A percentile compares a stretch with the other conserved stretches of the same genome.
Conservation (phyloP, 169 alveolate species). For the Cryptosporidium xiaoi region DNA sequence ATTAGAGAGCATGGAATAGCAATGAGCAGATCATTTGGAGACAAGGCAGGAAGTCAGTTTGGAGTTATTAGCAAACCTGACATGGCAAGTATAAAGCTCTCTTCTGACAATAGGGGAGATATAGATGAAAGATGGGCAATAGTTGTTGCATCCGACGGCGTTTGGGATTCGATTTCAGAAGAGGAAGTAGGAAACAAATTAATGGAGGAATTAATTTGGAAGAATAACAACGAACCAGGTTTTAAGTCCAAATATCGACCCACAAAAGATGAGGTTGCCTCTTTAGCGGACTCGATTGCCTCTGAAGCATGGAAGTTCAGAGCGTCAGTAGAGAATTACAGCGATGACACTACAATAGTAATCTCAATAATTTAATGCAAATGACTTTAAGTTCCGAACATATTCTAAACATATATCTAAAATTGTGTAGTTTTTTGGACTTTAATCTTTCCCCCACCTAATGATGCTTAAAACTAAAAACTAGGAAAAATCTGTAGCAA, state of each 20-base stretch:
- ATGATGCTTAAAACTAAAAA: too few relatives aligned
- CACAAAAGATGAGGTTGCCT: slow-evolving; percentile 46
- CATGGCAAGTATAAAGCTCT: slow-evolving; percentile 78
- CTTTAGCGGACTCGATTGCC: slow-evolving; percentile 1
- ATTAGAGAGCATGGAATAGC: slow-evolving; percentile 88
- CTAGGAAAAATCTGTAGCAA: too few relatives aligned
- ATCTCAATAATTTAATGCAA: slow-evolving; percentile 21
- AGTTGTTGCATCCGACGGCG: slow-evolving; percentile 70
- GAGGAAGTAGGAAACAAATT: slow-evolving; percentile 69
- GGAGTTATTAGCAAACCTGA: slow-evolving; percentile 86
- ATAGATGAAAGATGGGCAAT: slow-evolving; percentile 35
- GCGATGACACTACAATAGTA: slow-evolving; percentile 60
- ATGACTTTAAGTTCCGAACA: neutral
- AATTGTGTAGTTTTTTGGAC: neutral
- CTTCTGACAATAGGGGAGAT: slow-evolving; percentile 1
- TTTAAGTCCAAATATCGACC: neutral
- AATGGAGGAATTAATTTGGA: slow-evolving; percentile 33
- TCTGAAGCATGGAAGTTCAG: slow-evolving; percentile 64
- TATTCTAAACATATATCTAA: neutral
- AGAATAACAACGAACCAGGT: neutral
- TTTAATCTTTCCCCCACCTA: neutral
- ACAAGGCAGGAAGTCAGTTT: slow-evolving; percentile 85
- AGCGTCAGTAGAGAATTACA: slow-evolving; percentile 65
- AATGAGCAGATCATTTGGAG: slow-evolving; percentile 91
- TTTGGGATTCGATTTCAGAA: slow-evolving; percentile 69